phyloP scores from a whole-genome alignment of 208 protist species.

The Trypanosoma congolense region DNA sequence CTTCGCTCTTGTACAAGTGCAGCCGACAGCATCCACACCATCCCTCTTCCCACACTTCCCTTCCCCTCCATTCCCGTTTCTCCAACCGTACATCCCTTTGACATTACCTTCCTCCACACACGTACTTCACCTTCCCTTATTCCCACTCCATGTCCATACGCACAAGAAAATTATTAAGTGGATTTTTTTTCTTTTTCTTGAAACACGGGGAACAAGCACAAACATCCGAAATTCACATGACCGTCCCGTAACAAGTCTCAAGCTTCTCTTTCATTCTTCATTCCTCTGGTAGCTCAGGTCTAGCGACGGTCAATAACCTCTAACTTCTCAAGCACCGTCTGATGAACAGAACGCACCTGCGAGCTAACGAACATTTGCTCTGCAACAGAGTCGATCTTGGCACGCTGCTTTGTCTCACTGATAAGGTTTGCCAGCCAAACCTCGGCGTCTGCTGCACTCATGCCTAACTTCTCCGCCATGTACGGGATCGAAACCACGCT shows the following conservation, averaged over 20 bases:
- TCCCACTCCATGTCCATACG: no score
- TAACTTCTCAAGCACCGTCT: constrained; percentile 71
- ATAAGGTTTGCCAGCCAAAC: constrained; percentile 89
- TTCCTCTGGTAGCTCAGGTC: neutral
- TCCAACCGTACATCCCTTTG: no score
- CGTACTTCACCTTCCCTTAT: no score
- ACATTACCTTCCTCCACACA: no score
- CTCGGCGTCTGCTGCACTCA: constrained; percentile 71
- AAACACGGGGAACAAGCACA: neutral
- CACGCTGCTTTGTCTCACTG: constrained; percentile 86
- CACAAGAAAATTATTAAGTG: no score
- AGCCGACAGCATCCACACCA: no score
- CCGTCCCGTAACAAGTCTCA: neutral
- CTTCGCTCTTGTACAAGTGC: no score
- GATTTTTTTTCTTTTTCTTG: neutral
- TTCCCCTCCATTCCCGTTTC: no score
- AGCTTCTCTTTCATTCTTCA: neutral
- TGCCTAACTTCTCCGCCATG: constrained; percentile 74
- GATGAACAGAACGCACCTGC: constrained; percentile 66
- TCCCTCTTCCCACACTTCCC: no score
- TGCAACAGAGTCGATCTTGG: constrained; percentile 88
- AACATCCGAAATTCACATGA: neutral
- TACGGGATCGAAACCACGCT: constrained; percentile 81
- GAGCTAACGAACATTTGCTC: constrained; percentile 80
- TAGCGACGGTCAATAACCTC: constrained; percentile 36